These are phyloP conservation scores for Pelargonium citronellum DNA, from an alignment of 441 rosid genomes.

Conservation along the genomic window DNA sequence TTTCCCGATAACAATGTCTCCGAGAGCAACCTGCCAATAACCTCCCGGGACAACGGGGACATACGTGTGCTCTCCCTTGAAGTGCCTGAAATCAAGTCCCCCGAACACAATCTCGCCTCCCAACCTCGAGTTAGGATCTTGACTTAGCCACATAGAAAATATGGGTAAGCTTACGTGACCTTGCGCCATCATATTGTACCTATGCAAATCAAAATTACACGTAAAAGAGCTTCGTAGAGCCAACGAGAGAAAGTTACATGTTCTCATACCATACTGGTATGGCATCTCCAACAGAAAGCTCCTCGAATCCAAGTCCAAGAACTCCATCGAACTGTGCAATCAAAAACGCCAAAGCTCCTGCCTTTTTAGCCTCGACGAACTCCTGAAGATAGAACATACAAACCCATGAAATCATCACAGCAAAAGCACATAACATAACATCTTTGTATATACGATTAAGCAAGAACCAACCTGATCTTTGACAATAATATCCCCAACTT, in stretches of 20 bases:
- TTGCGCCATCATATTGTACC: conserved; percentile 52
- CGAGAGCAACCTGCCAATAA: conserved; percentile 58
- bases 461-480: conserved; percentile 40
- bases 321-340: conserved; percentile 44
- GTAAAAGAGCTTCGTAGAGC: background rate
- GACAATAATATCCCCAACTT: conserved; percentile 38
- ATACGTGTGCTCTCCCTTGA: conserved; percentile 48
- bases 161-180: conserved; percentile 40
- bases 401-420: conserved; percentile 5
- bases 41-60: conserved; percentile 39
- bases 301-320: conserved; percentile 51
- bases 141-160: conserved; percentile 55
- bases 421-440: conserved; percentile 15
- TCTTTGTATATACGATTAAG: background rate
- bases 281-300: conserved; percentile 37
- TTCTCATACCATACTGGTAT: conserved; percentile 45
- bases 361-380: conserved; percentile 44
- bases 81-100: conserved; percentile 60
- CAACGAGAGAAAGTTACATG: background rate
- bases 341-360: conserved; percentile 38
- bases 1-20: conserved; percentile 34
- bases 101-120: conserved; percentile 65
- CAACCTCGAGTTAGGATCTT: conserved; percentile 29
- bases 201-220: conserved; percentile 13
- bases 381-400: conserved; percentile 27